A percentile compares a stretch with the other conserved stretches of the same genome.
These are phyloP conservation scores for Verticillium nonalfalfae DNA, from an alignment of 2,329 filamentous ascomycete genomes.

Conservation along the genomic window DNA sequence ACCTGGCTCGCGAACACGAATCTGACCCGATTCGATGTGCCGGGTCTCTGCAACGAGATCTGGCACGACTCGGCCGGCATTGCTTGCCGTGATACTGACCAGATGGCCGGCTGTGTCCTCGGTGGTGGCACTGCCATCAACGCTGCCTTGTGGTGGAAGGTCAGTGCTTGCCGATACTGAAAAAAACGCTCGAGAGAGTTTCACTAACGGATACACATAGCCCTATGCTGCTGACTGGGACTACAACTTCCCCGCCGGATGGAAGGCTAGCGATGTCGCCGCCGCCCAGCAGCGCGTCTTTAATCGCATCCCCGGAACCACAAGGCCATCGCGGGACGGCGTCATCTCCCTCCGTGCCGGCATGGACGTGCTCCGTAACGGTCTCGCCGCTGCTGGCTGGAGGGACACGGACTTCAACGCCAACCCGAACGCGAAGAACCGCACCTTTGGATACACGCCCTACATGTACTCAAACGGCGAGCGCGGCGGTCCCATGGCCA, in stretches of 20 bases:
- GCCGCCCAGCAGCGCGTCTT: slow-evolving; percentile 57
- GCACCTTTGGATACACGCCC: slow-evolving; percentile 55
- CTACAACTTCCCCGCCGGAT: slow-evolving; percentile 64
- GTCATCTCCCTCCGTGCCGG: slow-evolving; percentile 62
- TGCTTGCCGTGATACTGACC: slow-evolving; percentile 62
- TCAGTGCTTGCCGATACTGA: slow-evolving; percentile 16
- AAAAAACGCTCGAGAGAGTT: neutral
- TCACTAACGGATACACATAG: slow-evolving; percentile 14
- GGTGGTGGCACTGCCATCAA: slow-evolving; percentile 64
- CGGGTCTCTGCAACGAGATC: slow-evolving; percentile 66
- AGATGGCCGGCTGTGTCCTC: slow-evolving; percentile 66
- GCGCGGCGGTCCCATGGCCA: slow-evolving; percentile 63
- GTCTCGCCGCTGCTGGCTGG: slow-evolving; percentile 57
- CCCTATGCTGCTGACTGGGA: slow-evolving; percentile 63
- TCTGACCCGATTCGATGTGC: slow-evolving; percentile 65
- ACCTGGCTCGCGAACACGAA: slow-evolving; percentile 56
- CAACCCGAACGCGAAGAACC: slow-evolving; percentile 57
- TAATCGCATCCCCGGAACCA: slow-evolving; percentile 63
- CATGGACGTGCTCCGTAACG: slow-evolving; percentile 55
- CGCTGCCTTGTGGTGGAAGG: slow-evolving; percentile 62
- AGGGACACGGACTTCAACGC: slow-evolving; percentile 53
- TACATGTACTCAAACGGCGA: slow-evolving; percentile 64
- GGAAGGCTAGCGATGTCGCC: slow-evolving; percentile 59
- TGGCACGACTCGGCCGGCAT: slow-evolving; percentile 58
- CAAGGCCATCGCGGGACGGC: slow-evolving; percentile 58